phyloP scores from a whole-genome alignment of 2,329 filamentous ascomycete species.

The Ceratocystis huliohia region DNA sequence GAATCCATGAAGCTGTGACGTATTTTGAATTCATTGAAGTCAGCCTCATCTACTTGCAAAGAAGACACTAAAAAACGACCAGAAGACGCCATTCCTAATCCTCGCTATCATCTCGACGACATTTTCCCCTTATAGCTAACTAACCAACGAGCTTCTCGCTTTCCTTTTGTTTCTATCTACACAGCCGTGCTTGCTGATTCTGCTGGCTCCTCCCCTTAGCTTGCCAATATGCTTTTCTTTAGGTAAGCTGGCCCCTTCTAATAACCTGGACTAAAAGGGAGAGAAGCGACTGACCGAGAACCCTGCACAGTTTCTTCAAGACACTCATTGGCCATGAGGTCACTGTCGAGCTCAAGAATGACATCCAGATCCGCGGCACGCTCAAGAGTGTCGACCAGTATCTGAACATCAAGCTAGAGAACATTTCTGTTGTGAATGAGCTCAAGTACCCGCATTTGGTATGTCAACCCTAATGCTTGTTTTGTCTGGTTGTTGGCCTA shows the following conservation, averaged over 20 bases:
- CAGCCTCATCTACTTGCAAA: background rate
- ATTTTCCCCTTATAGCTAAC: no score
- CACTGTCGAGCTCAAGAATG: constrained; percentile 98
- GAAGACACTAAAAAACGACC: background rate
- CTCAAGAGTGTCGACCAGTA: constrained; percentile 98
- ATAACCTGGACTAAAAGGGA: background rate
- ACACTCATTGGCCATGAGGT: constrained; percentile 95
- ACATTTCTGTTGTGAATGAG: constrained; percentile 85
- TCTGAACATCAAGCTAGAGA: constrained; percentile 97
- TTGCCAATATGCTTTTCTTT: constrained; percentile 34
- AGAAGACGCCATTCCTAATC: background rate
- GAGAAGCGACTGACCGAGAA: background rate
- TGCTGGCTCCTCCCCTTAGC: background rate
- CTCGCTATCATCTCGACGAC: no score
- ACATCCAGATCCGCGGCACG: constrained; percentile 90
- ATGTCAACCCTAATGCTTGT: constrained; percentile 23
- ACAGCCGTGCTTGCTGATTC: background rate
- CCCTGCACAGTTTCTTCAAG: constrained; percentile 72
- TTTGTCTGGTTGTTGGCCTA: background rate
- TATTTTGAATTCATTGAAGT: background rate
- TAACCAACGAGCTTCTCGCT: no score
- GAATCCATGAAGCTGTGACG: constrained; percentile 4
- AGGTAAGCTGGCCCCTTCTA: constrained; percentile 27
- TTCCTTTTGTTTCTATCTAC: background rate
- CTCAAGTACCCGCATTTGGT: constrained; percentile 89